Conservation (phyloP, 257 asterid species). For the Solanum sejunctum region DNA sequence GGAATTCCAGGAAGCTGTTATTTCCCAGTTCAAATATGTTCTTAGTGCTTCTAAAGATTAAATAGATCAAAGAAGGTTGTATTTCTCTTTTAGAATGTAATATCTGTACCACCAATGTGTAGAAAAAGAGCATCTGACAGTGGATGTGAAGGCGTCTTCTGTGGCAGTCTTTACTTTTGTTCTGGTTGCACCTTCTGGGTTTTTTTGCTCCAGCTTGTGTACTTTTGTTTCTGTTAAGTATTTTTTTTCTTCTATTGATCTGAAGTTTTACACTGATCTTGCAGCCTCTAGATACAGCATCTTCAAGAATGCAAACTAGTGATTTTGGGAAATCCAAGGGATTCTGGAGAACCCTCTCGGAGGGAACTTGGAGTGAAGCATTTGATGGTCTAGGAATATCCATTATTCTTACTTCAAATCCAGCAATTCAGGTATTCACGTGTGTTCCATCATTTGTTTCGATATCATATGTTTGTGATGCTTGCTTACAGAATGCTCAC, state of each 20-base stretch:
- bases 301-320: conserved; percentile 96
- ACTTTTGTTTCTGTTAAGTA: background rate
- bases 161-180: background rate
- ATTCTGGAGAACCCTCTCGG: conserved; percentile 61
- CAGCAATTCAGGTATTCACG: conserved; percentile 66
- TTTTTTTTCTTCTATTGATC: background rate
- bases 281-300: conserved; percentile 90
- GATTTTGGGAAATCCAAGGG: conserved; percentile 85
- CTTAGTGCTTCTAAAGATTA: background rate
- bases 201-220: background rate
- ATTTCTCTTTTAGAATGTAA: background rate
- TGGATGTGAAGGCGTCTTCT: background rate
- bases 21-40: background rate
- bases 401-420: conserved; percentile 78
- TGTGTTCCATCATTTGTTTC: background rate
- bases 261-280: conserved; percentile 1
- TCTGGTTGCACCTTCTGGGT: background rate
- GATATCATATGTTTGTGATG: background rate
- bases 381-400: conserved; percentile 90
- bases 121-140: background rate
- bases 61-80: background rate
- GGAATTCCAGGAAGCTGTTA: background rate
- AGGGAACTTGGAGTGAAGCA: conserved; percentile 68
- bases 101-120: background rate
- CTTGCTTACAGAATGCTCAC: background rate